Evolutionary conservation across 208 protist genomes (phyloP), one percentile per base, ranked within the genome.

Genomic region (Leishmania tropica): DNA sequence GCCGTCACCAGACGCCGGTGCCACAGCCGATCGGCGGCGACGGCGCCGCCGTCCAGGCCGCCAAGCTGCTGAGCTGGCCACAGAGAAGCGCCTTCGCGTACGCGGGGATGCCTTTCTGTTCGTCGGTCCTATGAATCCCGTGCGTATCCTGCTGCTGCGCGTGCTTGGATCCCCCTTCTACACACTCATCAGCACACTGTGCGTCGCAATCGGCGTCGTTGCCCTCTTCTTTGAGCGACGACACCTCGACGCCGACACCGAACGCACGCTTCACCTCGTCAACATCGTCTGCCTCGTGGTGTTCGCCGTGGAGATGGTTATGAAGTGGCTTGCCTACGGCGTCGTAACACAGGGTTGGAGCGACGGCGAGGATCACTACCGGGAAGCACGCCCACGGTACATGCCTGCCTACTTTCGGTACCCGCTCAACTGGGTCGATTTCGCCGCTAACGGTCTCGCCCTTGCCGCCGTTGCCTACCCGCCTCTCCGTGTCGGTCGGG

Each of bases 141-240:
- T 93, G 40, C 86, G 88, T 0, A n/a, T 67, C 0, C 64, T 74
- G 64, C 72, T 91, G 64, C 67, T 87, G 67, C 79, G 60, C 37
- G 70, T 93, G 13, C 64, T 95, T 31, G 80, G 73, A 78, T 91
- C 86, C 19, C 31, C 81, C 40, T 37, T 79, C 8, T 95, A 91
- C 74, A 75, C 83, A 28, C 42, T 90, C 3, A 7, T 91, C 42
- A 83, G 83, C 48, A 79, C 81, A 3, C 37, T 88, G 4, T 68
- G 53, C 51, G 88, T 97, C 10, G 21, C 86, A 0, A 1, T 86
- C 21, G 92, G 93, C 45, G 81, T 87, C 45, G 75, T 93, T 0
- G 75, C 85, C 3, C 88, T 98, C 21, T 89, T 95, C 56, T 90
- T 95, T 62, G 91, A 95, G 76, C 68, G 83, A 11, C 45, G 56